A percentile compares a stretch with the other conserved stretches of the same genome.
phyloP scores from a whole-genome alignment of 2,329 filamentous ascomycete genomes.

The Scedosporium boydii region DNA sequence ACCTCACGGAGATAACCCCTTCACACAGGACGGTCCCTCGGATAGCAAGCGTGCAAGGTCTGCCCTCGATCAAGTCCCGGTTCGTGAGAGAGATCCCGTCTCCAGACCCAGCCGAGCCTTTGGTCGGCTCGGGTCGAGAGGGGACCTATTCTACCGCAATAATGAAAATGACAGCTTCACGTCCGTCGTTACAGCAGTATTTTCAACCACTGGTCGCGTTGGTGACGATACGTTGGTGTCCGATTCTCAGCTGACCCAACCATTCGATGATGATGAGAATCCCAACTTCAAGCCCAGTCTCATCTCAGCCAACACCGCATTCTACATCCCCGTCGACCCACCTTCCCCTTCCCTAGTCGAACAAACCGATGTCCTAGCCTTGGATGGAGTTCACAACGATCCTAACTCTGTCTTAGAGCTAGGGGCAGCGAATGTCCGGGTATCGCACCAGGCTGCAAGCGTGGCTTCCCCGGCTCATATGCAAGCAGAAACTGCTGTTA shows the following conservation, averaged over 20 bases:
- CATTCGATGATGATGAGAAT: background rate
- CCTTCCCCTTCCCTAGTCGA: background rate
- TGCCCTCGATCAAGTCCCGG: conserved; percentile 1
- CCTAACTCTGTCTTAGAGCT: background rate
- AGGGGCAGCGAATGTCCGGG: background rate
- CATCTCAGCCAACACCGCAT: background rate
- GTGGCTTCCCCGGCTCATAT: background rate
- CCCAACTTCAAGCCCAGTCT: background rate
- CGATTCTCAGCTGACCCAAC: background rate
- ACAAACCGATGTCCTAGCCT: background rate
- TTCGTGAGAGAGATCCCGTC: background rate
- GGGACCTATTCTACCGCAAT: background rate
- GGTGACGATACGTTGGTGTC: background rate
- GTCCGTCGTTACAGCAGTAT: background rate
- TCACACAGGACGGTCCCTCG: background rate
- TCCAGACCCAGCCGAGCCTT: background rate
- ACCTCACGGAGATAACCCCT: background rate
- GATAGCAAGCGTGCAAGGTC: background rate
- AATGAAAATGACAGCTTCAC: background rate
- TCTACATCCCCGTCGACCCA: background rate
- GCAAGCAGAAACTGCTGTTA: background rate
- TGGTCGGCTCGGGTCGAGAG: background rate
- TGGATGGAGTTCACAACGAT: background rate
- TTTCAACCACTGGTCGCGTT: background rate
- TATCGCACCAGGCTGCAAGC: background rate